Conservation (phyloP, 2,329 filamentous ascomycete species). For the Calonectria pteridis region DNA sequence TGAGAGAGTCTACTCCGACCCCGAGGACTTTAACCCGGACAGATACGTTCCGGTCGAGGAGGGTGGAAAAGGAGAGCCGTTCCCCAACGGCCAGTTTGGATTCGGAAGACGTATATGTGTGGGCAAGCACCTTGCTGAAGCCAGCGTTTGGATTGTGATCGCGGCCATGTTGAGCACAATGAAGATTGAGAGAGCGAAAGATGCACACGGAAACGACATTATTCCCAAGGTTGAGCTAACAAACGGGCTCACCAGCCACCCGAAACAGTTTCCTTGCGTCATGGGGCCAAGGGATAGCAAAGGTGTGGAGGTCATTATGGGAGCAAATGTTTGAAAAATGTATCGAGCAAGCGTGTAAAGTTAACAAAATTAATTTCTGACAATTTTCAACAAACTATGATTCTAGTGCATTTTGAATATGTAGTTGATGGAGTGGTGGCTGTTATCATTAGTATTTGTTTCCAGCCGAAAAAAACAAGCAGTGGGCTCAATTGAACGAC, state of each 20-base stretch:
- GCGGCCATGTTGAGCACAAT: slow-evolving; percentile 21
- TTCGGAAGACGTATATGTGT: slow-evolving; percentile 24
- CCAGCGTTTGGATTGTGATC: slow-evolving; percentile 23
- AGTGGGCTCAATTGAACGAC: neutral
- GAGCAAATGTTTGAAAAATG: neutral
- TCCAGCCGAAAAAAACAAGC: neutral
- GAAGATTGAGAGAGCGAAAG: slow-evolving; percentile 20
- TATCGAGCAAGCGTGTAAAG: neutral
- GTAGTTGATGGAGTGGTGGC: neutral
- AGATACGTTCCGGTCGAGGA: slow-evolving; percentile 19
- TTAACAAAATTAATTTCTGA: neutral
- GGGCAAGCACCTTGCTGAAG: slow-evolving; percentile 19
- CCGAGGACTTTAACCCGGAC: slow-evolving; percentile 17
- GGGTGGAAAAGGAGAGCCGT: slow-evolving; percentile 23
- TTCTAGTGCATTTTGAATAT: neutral
- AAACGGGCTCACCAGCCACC: slow-evolving; percentile 22
- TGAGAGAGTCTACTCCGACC: slow-evolving; percentile 10
- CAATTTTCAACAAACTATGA: neutral
- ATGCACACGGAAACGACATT: slow-evolving; percentile 16
- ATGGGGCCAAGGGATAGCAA: slow-evolving; percentile 18
- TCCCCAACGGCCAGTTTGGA: slow-evolving; percentile 21
- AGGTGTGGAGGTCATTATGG: slow-evolving; percentile 15
- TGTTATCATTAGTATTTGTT: neutral
- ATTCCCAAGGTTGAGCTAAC: slow-evolving; percentile 20
- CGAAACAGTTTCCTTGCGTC: slow-evolving; percentile 17